Conservation (phyloP, 108 stramenopile genomes). For the Craspedostauros australis region DNA sequence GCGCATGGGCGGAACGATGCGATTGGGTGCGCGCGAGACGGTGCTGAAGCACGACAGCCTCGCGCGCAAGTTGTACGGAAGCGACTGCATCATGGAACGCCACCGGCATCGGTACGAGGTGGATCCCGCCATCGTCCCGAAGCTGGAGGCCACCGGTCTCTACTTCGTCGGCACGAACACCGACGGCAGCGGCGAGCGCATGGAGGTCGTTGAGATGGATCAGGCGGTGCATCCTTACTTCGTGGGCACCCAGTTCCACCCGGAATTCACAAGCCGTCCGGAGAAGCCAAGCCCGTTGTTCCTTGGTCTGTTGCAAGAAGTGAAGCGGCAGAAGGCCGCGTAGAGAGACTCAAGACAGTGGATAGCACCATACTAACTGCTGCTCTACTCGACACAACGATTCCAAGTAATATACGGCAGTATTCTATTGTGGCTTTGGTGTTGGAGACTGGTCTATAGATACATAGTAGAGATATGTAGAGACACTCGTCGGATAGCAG, state of each 20-base stretch:
- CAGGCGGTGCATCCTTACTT: constrained; percentile 89
- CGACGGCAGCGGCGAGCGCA: constrained; percentile 84
- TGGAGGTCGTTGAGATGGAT: constrained; percentile 94
- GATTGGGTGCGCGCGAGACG: constrained; percentile 90
- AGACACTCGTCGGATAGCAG: no score
- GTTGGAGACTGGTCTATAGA: no score
- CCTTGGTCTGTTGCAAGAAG: constrained; percentile 82
- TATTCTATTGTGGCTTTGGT: no score
- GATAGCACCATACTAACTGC: no score
- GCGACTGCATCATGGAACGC: constrained; percentile 69
- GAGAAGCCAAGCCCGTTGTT: constrained; percentile 93
- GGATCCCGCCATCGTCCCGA: constrained; percentile 86
- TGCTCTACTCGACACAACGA: no score
- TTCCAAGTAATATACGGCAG: no score
- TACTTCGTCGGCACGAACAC: constrained; percentile 83
- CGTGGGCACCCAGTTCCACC: constrained; percentile 97
- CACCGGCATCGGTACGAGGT: constrained; percentile 99
- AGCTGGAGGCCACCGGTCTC: constrained; percentile 82
- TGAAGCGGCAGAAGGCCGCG: constrained; percentile 50
- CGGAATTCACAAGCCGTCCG: constrained; percentile 94
- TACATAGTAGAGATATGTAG: no score
- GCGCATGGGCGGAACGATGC: constrained; percentile 99
- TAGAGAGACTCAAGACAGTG: no score
- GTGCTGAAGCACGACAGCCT: constrained; percentile 52
- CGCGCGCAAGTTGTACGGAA: constrained; percentile 30